Base-by-base conservation (phyloP, 1,284 basidiomycete genomes). In the Malassezia obtusa region DNA sequence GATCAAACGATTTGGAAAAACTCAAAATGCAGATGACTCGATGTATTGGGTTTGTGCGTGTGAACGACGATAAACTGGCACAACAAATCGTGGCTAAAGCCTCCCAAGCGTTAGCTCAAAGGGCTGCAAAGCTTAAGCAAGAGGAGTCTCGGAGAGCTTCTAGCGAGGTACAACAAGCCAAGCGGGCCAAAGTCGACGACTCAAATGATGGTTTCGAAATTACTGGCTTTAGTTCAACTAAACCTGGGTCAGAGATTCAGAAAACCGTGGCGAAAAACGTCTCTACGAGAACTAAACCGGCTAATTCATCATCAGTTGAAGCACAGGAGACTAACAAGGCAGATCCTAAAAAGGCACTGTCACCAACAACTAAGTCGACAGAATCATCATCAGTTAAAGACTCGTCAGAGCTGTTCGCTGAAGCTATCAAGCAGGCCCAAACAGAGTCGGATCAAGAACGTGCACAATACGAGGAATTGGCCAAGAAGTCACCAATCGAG, bases 1-100 rank as follows among this genome's bases (percentile, higher is more conserved):
- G 62, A 14, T 38, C 61, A 24, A 53, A 57, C 19, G 69, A 72
- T 45, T 53, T 72, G 32, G 68, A 71, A 47, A 70, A 71, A 59
- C 60, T 72, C 36, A 70, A 71, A 53, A 61, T 63, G 49, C 69
- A 72, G 49, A 67, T 72, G 64, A 66, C 61, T 43, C 60, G 69
- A 10, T 70, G 68, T 52, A 70, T 68, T 57, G 62, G 65, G 38
- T 72, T 68, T 58, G 69, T 72, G 17, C 61, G 66, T 12, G 57
- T 61, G 32, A 63, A 62, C 55, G 67, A 70, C 40, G 66, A 68
- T 4, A 58, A 63, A 15, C 49, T 72, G 25, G 65, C 67, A 0
- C 61, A 63, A 45, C 55, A 58, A 40, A 61, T 65, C 43, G 58
- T 67, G 35, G 56, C 45, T 7, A 55, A 56, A 28, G 38, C 40